Evolutionary conservation across 2,329 filamentous ascomycete species (phyloP).

Genomic region (Penicillium sp.): DNA sequence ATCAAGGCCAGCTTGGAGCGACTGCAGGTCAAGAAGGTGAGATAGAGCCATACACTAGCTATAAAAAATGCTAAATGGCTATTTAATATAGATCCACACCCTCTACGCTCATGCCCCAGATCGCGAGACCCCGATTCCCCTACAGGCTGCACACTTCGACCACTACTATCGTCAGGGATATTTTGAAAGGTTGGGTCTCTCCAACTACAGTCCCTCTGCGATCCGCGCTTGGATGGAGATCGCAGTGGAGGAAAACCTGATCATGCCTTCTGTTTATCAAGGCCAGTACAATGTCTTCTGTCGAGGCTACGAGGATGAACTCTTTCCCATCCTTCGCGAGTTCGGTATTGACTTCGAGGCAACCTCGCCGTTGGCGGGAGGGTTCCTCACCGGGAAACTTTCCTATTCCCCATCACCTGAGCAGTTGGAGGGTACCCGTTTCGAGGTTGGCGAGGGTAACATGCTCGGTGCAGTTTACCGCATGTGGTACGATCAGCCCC

Average conservation of each 20-base stretch:
- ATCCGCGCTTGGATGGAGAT: slow-evolving; percentile 2
- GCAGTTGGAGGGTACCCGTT: background rate
- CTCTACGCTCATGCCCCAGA: slow-evolving; percentile 4
- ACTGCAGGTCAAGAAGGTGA: background rate
- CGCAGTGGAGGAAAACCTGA: background rate
- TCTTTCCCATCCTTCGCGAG: background rate
- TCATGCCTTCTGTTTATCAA: slow-evolving; percentile 1
- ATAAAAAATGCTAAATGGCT: background rate
- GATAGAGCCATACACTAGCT: rapidly evolving
- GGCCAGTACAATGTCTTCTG: slow-evolving; percentile 7
- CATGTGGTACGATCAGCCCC: slow-evolving; percentile 5
- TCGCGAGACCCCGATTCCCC: background rate
- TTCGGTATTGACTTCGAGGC: background rate
- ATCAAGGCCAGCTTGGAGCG: slow-evolving; percentile 1
- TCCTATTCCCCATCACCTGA: background rate
- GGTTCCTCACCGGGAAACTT: slow-evolving; percentile 3
- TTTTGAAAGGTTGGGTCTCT: background rate
- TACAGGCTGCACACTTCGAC: slow-evolving; percentile 4
- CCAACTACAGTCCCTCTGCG: slow-evolving; percentile 2
- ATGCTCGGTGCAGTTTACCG: slow-evolving; percentile 6
- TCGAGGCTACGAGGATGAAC: slow-evolving; percentile 3
- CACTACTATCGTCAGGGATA: background rate
- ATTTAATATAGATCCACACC: background rate
- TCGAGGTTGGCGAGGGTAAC: slow-evolving; percentile 4
- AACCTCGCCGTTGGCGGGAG: slow-evolving; percentile 2